Conservation (phyloP, 2,329 filamentous ascomycete genomes). For the Cladobotryum protrusum region DNA sequence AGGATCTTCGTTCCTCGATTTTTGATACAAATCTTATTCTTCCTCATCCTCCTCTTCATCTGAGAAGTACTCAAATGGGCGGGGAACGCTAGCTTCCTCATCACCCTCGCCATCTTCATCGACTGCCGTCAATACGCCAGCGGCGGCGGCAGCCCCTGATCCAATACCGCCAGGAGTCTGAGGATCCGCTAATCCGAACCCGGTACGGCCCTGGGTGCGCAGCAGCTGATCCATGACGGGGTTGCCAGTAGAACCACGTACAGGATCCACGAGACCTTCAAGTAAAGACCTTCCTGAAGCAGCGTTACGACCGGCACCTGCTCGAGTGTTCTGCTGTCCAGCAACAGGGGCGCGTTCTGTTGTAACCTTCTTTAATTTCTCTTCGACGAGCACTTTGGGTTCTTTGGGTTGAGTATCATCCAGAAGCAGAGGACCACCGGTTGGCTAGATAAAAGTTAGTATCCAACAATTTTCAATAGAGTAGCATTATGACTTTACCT, state of each 20-base stretch:
- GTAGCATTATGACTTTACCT: constrained; percentile 50
- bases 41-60: constrained; percentile 49
- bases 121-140: constrained; percentile 75
- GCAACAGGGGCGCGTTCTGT: constrained; percentile 56
- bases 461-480: not conserved
- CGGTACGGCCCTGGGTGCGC: constrained; percentile 31
- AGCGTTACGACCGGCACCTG: constrained; percentile 28
- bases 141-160: constrained; percentile 62
- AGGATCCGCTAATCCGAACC: constrained; percentile 25
- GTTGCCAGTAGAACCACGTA: constrained; percentile 26
- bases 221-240: constrained; percentile 38
- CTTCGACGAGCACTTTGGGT: constrained; percentile 74
- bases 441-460: constrained; percentile 55
- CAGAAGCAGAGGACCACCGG: constrained; percentile 87
- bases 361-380: constrained; percentile 81
- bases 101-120: constrained; percentile 76
- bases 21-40: constrained; percentile 9
- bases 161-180: constrained; percentile 29
- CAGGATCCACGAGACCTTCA: constrained; percentile 29
- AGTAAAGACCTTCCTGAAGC: constrained; percentile 28
- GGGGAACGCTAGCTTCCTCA: constrained; percentile 64
- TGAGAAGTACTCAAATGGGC: constrained; percentile 73
- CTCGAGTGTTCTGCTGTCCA: constrained; percentile 25
- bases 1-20: not conserved
- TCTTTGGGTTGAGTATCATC: constrained; percentile 76